Evolutionary conservation across 371 early-diverging fungal species (phyloP), one percentile per base, ranked within the genome.

Genomic region (Lichtheimia hyalospora): DNA sequence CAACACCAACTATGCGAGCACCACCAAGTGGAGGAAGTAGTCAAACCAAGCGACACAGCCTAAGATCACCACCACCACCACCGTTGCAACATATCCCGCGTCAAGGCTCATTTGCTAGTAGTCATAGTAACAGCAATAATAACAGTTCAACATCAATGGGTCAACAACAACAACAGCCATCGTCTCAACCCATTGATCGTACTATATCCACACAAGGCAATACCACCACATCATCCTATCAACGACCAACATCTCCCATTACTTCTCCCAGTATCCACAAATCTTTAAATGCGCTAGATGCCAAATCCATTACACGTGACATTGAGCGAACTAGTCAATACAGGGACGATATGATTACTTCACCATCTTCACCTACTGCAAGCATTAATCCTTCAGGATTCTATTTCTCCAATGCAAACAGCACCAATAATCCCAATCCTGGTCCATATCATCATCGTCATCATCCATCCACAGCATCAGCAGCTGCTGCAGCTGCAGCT

Each of bases 221-320:
- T 25, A 23, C 41, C 2, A 21, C 63, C 3, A 20, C 61, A 12
- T 52, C 52, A n/a, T 23, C 57, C 15, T 42, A 43, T 24, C 66
- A 71, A 39, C 62, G 70, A 10, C 81, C 84, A 0, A 74, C 83
- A 2, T 71, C 72, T 25, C 71, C 79, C 23, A 60, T 74, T 21
- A 67, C 71, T 20, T 77, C 66, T 13, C 74, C 76, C 3, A 73
- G 77, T 18, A 75, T 82, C 18, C 77, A 80, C 53, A 83, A 82
- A 57, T 82, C 83, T 2, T 52, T 85, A 0, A 78, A 73, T 21
- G 83, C 83, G 18, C 71, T 89, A 16, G 87, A 89, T 52, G 85
- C 86, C n/a, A 85, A 82, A 52, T 74, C 79, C 13, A 84, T 86
- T 67, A 75, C 83, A 12, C 70, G 80, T 13, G 85, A 89, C 49